Base-by-base conservation (phyloP, 768 basidiomycete species). In the Brasilioporus rufonigricans region DNA sequence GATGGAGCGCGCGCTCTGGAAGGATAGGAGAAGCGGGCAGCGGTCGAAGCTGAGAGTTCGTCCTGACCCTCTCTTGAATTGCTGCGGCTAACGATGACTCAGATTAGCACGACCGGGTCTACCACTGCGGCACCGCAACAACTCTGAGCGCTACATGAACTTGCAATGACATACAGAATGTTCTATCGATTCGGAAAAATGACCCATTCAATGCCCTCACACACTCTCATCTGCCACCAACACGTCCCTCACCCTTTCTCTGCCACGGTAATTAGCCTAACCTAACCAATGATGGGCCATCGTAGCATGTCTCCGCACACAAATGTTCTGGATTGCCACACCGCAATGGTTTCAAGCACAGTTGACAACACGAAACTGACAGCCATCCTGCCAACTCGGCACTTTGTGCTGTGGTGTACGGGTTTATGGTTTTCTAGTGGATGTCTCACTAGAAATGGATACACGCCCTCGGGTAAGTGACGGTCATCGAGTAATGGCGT, bases 271-370 rank as follows among this genome's bases (percentile, higher is more conserved):
- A n/a, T n/a, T n/a, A n/a, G n/a, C n/a, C n/a, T n/a, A n/a, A n/a
- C n/a, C n/a, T n/a, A n/a, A n/a, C n/a, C n/a, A n/a, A n/a, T n/a
- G n/a, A 99, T 1, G 75, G 71, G 0, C 91, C 93, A 1, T 79
- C 75, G 65, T 99, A 96, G 62, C 96, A 99, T 0, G 73, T 58
- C 47, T 76, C 72, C 52, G 76, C 59, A 57, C 96, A 99, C 0
- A 54, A 40, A 66, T 98, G 96, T n/a, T 73, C 75, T 2, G 62
- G 29, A 47, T 87, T 81, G 1, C 82, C 83, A 59, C 94, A 94
- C 1, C 64, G 69, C n/a, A 94, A 77, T 5, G 54, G 64, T 36
- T 78, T 74, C 18, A 62, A 67, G 48, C 81, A 81, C 1, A 55
- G 55, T 11, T 66, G 50, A 6, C 67, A 65, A 50, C 80, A 81